A percentile compares a stretch with the other conserved stretches of the same genome.
phyloP scores from a whole-genome alignment of 2,329 filamentous ascomycete species.

The Clarireedia hainanense region DNA sequence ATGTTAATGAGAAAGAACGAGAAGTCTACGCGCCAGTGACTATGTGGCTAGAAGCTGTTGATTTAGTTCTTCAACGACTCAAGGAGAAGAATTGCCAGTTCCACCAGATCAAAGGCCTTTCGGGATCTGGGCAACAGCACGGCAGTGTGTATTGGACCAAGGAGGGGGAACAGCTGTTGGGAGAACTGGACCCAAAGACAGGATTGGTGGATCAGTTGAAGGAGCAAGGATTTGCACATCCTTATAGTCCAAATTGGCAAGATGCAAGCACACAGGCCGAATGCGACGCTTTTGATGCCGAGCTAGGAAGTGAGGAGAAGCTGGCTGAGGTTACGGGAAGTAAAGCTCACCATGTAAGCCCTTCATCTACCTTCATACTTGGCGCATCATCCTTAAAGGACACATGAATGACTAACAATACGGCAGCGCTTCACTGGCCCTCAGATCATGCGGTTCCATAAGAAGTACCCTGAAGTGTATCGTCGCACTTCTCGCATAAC shows the following conservation, averaged over 20 bases:
- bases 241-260: slow-evolving; percentile 94
- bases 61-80: slow-evolving; percentile 72
- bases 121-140: slow-evolving; percentile 93
- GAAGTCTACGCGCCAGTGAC: slow-evolving; percentile 91
- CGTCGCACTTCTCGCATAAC: slow-evolving; percentile 75
- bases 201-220: slow-evolving; percentile 65
- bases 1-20: slow-evolving; percentile 70
- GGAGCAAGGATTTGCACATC: slow-evolving; percentile 65
- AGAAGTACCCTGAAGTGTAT: slow-evolving; percentile 75
- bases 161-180: slow-evolving; percentile 58
- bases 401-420: not conserved
- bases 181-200: slow-evolving; percentile 49
- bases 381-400: not conserved
- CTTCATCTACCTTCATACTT: slow-evolving; percentile 9
- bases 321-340: slow-evolving; percentile 81
- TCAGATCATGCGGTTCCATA: slow-evolving; percentile 83
- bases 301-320: slow-evolving; percentile 56
- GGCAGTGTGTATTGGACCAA: slow-evolving; percentile 90
- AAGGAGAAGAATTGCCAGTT: slow-evolving; percentile 65
- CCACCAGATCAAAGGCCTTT: slow-evolving; percentile 67
- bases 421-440: slow-evolving; percentile 86
- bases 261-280: slow-evolving; percentile 90
- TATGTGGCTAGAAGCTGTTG: slow-evolving; percentile 89
- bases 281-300: slow-evolving; percentile 78
- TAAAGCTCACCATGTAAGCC: slow-evolving; percentile 80